These are phyloP conservation scores for Neonectria neomacrospora DNA, from an alignment of 2,329 filamentous ascomycete species.

Conservation along the genomic window DNA sequence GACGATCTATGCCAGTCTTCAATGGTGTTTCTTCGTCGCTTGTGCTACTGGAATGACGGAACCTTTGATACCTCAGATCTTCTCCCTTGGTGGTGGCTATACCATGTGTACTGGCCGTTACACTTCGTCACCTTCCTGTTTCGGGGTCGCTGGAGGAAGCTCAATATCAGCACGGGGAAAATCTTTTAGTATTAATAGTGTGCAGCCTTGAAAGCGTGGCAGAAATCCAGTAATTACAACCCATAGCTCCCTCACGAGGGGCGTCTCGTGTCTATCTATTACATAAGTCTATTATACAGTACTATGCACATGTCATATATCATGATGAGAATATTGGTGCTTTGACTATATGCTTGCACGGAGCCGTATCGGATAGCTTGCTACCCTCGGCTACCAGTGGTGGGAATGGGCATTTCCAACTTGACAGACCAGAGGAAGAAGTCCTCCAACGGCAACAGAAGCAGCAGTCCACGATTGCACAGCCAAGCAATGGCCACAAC, in stretches of 20 bases:
- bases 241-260: background rate
- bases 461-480: constrained; percentile 63
- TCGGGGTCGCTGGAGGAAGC: constrained; percentile 67
- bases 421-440: constrained; percentile 71
- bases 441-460: constrained; percentile 72
- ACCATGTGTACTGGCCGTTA: constrained; percentile 66
- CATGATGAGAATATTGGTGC: background rate
- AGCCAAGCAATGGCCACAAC: constrained; percentile 71
- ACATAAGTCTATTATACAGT: background rate
- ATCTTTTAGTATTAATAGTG: constrained; percentile 36
- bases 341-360: background rate
- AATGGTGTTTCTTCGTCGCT: constrained; percentile 47
- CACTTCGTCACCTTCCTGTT: constrained; percentile 59
- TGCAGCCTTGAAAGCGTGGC: background rate
- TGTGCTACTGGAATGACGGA: constrained; percentile 65
- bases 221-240: background rate
- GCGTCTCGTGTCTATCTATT: background rate
- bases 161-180: constrained; percentile 73
- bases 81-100: constrained; percentile 66
- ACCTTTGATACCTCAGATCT: constrained; percentile 66
- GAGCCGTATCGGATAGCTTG: background rate
- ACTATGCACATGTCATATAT: background rate
- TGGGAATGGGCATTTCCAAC: constrained; percentile 72
- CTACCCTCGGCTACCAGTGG: constrained; percentile 47
- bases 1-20: constrained; percentile 40